Base-by-base conservation (phyloP, 2,329 filamentous ascomycete species). In the Neonectria neomacrospora region DNA sequence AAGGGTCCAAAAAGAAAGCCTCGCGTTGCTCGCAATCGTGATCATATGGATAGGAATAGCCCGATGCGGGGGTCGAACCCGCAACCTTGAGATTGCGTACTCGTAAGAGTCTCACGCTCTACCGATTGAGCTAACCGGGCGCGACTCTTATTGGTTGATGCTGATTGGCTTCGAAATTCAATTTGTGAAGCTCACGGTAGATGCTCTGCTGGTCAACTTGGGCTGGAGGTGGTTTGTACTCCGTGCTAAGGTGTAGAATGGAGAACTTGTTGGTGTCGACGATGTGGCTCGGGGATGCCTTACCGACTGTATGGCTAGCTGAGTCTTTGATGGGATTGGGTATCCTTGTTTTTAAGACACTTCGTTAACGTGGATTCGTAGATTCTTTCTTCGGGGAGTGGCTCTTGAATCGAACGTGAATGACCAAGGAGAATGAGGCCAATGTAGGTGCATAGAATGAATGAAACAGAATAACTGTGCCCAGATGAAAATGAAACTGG, bases 91-190 rank as follows among this genome's bases (percentile, higher is more conserved):
- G 82, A 83, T 84, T 39, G 72, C 53, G 69, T 64, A 67, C 70
- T 71, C 64, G 16, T 84, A 84, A 84, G 86, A 89, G 87, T 88
- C 87, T 88, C 83, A 88, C 86, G 85, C 86, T 89, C 86, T 89
- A 88, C 72, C 70, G 67, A 75, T 74, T 74, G 69, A 75, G 69
- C 71, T 74, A 74, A 71, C 71, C 72, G 67, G 68, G 68, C 68
- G 57, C 55, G 58, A 55, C 54, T 65, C 58, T 53, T 60, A 58
- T 52, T 66, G 67, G 47, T 45, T 66, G 47, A 50, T 32, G 18
- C n/a, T 32, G n/a, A 6, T 3, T 3, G 26, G 1, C 7, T 47
- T 32, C 10, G 28, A 50, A 50, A 22, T 14, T 7, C 10, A 22
- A 1, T 12, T n/a, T 50, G 10, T 50, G 47, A 50, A 22, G 14